phyloP scores from a whole-genome alignment of 305 asterid species.

The Andrographis paniculata region DNA sequence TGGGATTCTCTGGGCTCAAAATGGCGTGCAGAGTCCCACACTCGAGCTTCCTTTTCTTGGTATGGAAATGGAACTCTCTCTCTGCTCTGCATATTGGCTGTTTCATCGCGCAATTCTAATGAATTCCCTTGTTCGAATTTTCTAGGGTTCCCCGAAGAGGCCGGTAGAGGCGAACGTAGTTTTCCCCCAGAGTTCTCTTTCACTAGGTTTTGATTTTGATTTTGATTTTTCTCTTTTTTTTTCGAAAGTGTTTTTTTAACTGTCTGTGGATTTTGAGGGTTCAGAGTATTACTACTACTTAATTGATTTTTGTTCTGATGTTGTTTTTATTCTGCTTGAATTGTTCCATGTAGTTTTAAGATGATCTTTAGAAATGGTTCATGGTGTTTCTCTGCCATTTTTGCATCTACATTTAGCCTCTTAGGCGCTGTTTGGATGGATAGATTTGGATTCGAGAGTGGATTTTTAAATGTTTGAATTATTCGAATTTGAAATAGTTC shows the following conservation, averaged over 20 bases:
- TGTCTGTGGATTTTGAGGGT: not conserved
- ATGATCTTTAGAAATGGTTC: too few species aligned
- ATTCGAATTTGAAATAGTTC: too few species aligned
- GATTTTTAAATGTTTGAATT: too few species aligned
- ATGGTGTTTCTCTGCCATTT: not conserved
- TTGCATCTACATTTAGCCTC: not conserved
- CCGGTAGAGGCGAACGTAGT: slow-evolving; percentile 36
- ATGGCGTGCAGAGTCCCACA: slow-evolving; percentile 68
- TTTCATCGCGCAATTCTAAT: not conserved
- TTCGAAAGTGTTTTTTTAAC: not conserved
- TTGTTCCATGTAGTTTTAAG: not conserved
- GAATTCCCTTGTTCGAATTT: slow-evolving; percentile 6
- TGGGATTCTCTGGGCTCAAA: slow-evolving; percentile 18
- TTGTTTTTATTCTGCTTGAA: not conserved
- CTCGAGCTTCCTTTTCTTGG: slow-evolving; percentile 58
- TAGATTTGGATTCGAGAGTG: not conserved
- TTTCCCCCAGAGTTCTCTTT: slow-evolving; percentile 34
- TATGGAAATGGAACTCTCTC: slow-evolving; percentile 6
- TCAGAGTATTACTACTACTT: not conserved
- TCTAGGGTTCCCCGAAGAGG: slow-evolving; percentile 51
- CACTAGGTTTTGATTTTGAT: slow-evolving; percentile 30
- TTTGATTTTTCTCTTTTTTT: not conserved
- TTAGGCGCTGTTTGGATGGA: not conserved
- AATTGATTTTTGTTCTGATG: not conserved
- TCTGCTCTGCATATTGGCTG: not conserved